Conservation (phyloP, 2,329 filamentous ascomycete species). For the Sporothrix schenckii region DNA sequence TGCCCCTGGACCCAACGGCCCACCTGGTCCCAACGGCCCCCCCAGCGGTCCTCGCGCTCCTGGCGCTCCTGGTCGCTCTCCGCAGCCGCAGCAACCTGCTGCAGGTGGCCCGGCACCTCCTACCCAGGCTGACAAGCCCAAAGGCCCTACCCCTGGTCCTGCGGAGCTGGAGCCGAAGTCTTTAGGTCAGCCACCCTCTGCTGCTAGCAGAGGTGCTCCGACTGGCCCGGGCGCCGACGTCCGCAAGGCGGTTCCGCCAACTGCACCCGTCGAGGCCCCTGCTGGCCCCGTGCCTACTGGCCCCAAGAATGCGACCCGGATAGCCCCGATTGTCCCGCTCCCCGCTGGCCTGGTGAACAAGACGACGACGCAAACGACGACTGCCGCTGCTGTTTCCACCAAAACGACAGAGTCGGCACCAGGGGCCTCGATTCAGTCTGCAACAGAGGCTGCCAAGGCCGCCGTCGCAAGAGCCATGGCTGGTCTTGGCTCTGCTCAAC, state of each 20-base stretch:
- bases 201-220: conserved; percentile 47
- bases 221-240: conserved; percentile 43
- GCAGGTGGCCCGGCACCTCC: conserved; percentile 56
- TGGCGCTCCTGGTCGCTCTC: conserved; percentile 37
- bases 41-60: conserved; percentile 38
- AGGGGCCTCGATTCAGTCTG: conserved; percentile 59
- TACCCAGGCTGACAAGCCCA: conserved; percentile 54
- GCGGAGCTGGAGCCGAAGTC: conserved; percentile 59
- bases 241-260: neutral
- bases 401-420: conserved; percentile 37
- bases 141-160: conserved; percentile 47
- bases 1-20: conserved; percentile 38
- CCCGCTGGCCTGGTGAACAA: conserved; percentile 49
- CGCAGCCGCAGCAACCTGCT: conserved; percentile 37
- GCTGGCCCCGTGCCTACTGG: conserved; percentile 43
- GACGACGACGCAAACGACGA: conserved; percentile 39
- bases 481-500: conserved; percentile 55
- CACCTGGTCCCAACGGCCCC: conserved; percentile 36
- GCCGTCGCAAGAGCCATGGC: conserved; percentile 82
- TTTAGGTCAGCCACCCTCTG: conserved; percentile 47
- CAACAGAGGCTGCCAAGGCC: conserved; percentile 73
- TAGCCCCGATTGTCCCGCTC: conserved; percentile 69
- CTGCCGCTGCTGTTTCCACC: conserved; percentile 46
- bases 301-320: conserved; percentile 54
- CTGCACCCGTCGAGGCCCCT: conserved; percentile 34